phyloP scores from a whole-genome alignment of 768 basidiomycete genomes.

The Suillus americanus region DNA sequence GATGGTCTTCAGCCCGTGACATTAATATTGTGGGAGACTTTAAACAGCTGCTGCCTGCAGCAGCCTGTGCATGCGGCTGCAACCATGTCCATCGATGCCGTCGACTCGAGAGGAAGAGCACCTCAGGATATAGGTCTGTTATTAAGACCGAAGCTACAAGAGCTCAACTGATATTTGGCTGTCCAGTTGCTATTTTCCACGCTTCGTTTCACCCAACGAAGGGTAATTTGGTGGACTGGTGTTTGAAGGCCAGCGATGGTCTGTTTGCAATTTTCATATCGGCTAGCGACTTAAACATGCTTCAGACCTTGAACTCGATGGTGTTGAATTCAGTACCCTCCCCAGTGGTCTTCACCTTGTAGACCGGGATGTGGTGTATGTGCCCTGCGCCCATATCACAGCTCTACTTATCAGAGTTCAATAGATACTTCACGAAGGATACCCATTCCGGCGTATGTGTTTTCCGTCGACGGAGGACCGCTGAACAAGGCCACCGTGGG shows the following conservation, averaged over 20 bases:
- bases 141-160: background rate
- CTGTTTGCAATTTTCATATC: constrained; percentile 13
- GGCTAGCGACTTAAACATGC: constrained; percentile 1
- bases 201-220: constrained; percentile 82
- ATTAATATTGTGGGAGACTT: constrained; percentile 15
- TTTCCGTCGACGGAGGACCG: constrained; percentile 66
- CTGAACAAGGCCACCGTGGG: constrained; percentile 74
- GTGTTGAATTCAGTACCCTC: constrained; percentile 77
- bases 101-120: constrained; percentile 31
- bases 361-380: constrained; percentile 78
- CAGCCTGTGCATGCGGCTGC: constrained; percentile 18
- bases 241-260: constrained; percentile 69
- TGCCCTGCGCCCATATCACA: constrained; percentile 10
- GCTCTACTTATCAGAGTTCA: constrained; percentile 5
- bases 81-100: constrained; percentile 25
- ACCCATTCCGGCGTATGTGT: constrained; percentile 70
- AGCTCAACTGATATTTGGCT: background rate
- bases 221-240: constrained; percentile 82
- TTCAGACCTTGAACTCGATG: constrained; percentile 63
- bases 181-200: constrained; percentile 78
- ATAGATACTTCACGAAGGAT: constrained; percentile 72
- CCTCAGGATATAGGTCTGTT: constrained; percentile 55
- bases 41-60: constrained; percentile 10
- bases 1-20: constrained; percentile 20
- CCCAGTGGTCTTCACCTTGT: constrained; percentile 82